phyloP scores from a whole-genome alignment of 108 stramenopile species.

The Halocafeteria seosinensis region DNA sequence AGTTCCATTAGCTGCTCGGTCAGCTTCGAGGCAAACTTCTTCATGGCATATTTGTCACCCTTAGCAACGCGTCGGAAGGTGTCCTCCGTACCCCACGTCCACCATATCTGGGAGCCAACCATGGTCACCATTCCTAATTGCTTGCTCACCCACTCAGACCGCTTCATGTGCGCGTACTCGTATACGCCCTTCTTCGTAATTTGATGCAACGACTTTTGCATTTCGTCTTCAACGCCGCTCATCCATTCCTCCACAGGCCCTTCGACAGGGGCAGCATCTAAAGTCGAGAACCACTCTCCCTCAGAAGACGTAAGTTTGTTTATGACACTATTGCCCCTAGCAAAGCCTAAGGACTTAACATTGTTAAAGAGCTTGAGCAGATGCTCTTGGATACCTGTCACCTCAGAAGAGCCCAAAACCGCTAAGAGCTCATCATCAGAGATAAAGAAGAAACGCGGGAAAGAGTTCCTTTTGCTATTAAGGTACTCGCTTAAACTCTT shows the following conservation, averaged over 20 bases:
- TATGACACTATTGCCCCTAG: slow-evolving; percentile 25
- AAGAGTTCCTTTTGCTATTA: slow-evolving; percentile 47
- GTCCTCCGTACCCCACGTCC: slow-evolving; percentile 50
- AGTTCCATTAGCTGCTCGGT: slow-evolving; percentile 43
- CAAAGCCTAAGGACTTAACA: slow-evolving; percentile 39
- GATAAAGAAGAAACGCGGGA: slow-evolving; percentile 56
- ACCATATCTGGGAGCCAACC: slow-evolving; percentile 45
- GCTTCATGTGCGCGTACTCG: slow-evolving; percentile 35
- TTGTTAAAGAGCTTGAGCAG: slow-evolving; percentile 54
- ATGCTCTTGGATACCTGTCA: slow-evolving; percentile 47
- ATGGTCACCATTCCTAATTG: slow-evolving; percentile 44
- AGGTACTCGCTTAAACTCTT: slow-evolving; percentile 46
- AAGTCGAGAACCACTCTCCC: slow-evolving; percentile 34
- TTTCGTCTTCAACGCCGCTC: slow-evolving; percentile 37
- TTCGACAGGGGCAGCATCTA: slow-evolving; percentile 23
- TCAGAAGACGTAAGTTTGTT: slow-evolving; percentile 36
- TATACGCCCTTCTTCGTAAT: slow-evolving; percentile 49
- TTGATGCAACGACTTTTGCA: slow-evolving; percentile 25
- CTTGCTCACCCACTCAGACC: slow-evolving; percentile 37
- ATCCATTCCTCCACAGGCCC: slow-evolving; percentile 54
- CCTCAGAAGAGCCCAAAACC: slow-evolving; percentile 41
- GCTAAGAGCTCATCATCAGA: slow-evolving; percentile 52
- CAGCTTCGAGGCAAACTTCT: slow-evolving; percentile 42
- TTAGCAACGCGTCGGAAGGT: slow-evolving; percentile 30
- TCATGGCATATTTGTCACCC: slow-evolving; percentile 53